Evolutionary conservation across 139 green algal species (phyloP).

Genomic region (Gonium pectorale): DNA sequence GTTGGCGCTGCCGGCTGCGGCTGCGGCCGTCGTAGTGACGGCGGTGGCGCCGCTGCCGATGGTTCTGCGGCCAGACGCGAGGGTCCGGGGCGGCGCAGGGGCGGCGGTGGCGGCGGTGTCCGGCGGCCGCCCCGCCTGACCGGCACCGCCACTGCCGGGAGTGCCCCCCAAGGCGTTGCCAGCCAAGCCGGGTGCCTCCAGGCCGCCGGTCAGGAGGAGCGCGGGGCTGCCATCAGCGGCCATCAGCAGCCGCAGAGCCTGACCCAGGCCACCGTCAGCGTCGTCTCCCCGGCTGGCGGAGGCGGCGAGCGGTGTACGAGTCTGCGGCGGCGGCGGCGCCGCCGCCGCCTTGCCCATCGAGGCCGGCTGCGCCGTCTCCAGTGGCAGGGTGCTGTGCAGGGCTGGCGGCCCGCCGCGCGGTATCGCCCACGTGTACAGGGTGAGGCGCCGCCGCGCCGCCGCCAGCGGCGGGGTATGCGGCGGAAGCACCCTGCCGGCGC

Average conservation of each 20-base stretch:
- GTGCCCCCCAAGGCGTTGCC: too few relatives aligned
- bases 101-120: too few relatives aligned
- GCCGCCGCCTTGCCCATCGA: too few relatives aligned
- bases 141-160: too few relatives aligned
- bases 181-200: neutral
- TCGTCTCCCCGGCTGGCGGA: too few relatives aligned
- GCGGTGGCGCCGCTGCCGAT: too few relatives aligned
- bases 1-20: neutral
- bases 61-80: too few relatives aligned
- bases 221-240: neutral
- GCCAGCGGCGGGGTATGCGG: too few relatives aligned
- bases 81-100: too few relatives aligned
- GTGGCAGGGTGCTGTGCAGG: neutral
- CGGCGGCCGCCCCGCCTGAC: too few relatives aligned
- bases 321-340: neutral
- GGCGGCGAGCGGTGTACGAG: neutral
- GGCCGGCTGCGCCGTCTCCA: neutral
- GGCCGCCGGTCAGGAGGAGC: neutral
- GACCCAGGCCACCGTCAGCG: neutral
- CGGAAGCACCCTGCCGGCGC: too few relatives aligned
- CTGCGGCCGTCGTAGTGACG: neutral
- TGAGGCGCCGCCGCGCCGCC: neutral
- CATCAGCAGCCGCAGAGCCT: conserved; percentile 13
- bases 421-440: conserved; percentile 1
- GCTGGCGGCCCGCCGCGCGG: neutral